Conservation (phyloP, 805 yeast species). For the Blastobotrys peoriensis region DNA sequence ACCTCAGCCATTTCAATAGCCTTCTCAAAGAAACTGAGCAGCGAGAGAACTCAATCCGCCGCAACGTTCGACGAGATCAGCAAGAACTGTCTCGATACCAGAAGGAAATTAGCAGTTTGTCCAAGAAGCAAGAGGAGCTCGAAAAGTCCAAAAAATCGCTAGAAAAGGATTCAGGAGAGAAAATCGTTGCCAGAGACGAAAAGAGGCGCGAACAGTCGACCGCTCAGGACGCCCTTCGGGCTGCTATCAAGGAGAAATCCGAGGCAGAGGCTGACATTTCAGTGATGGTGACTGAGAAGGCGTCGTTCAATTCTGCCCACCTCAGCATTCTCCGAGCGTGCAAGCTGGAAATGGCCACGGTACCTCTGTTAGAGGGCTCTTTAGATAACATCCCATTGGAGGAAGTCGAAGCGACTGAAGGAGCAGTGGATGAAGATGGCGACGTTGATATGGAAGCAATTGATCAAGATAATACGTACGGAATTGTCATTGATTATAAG, state of each 20-base stretch:
- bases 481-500: conserved; percentile 20
- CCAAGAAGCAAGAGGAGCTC: conserved; percentile 21
- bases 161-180: conserved; percentile 6
- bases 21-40: conserved; percentile 45
- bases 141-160: conserved; percentile 14
- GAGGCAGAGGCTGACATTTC: not conserved
- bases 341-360: conserved; percentile 59
- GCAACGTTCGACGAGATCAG: conserved; percentile 34
- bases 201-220: conserved; percentile 37
- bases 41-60: conserved; percentile 37
- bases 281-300: conserved; percentile 44
- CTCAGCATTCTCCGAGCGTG: conserved; percentile 60
- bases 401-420: conserved; percentile 29
- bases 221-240: conserved; percentile 20
- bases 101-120: conserved; percentile 36
- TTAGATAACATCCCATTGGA: conserved; percentile 58
- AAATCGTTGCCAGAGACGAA: conserved; percentile 17
- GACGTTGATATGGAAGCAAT: conserved; percentile 17
- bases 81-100: conserved; percentile 32
- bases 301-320: conserved; percentile 44
- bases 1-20: conserved; percentile 58
- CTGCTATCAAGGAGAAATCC: conserved; percentile 25
- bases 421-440: conserved; percentile 29
- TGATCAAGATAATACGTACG: conserved; percentile 28
- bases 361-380: conserved; percentile 60